Percentiles rank a stretch among this genome's conserved stretches.
Conservation (phyloP, 1,284 basidiomycete species). For the Pascua guehoae region DNA sequence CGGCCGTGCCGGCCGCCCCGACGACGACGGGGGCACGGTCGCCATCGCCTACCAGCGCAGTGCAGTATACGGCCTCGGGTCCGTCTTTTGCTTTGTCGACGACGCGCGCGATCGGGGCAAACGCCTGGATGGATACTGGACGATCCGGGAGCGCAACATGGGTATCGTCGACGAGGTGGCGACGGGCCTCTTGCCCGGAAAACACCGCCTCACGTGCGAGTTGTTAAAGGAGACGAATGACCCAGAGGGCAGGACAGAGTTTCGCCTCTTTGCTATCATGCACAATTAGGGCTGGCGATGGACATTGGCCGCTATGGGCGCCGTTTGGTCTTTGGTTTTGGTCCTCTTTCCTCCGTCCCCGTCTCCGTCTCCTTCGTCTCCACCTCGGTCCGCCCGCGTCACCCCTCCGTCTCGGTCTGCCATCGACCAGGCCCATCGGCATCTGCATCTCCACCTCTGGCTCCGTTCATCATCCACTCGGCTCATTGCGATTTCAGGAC, state of each 20-base stretch:
- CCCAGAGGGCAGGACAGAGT: constrained; percentile 9
- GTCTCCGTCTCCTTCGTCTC: too few relatives aligned
- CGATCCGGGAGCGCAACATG: constrained; percentile 19
- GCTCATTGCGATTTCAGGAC: too few relatives aligned
- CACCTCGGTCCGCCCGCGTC: too few relatives aligned
- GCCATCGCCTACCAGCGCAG: constrained; percentile 38
- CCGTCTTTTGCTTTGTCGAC: constrained; percentile 45
- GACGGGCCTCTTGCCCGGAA: constrained; percentile 6
- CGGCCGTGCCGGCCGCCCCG: background rate
- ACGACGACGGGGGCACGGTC: constrained; percentile 23
- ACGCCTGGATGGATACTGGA: constrained; percentile 39
- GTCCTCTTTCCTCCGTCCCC: too few relatives aligned
- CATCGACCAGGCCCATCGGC: too few relatives aligned
- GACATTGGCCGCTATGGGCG: too few relatives aligned
- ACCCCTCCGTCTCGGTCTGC: too few relatives aligned
- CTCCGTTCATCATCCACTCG: too few relatives aligned
- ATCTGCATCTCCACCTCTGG: too few relatives aligned
- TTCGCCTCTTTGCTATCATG: constrained; percentile 20
- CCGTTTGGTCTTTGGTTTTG: too few relatives aligned
- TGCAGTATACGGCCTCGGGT: constrained; percentile 43
- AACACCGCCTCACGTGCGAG: constrained; percentile 14
- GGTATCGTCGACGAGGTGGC: constrained; percentile 16
- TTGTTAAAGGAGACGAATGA: constrained; percentile 16
- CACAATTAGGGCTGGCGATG: too few relatives aligned
- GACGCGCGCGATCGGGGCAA: constrained; percentile 22